phyloP scores from a whole-genome alignment of 2,329 filamentous ascomycete species.

The Microdochium bolleyi region DNA sequence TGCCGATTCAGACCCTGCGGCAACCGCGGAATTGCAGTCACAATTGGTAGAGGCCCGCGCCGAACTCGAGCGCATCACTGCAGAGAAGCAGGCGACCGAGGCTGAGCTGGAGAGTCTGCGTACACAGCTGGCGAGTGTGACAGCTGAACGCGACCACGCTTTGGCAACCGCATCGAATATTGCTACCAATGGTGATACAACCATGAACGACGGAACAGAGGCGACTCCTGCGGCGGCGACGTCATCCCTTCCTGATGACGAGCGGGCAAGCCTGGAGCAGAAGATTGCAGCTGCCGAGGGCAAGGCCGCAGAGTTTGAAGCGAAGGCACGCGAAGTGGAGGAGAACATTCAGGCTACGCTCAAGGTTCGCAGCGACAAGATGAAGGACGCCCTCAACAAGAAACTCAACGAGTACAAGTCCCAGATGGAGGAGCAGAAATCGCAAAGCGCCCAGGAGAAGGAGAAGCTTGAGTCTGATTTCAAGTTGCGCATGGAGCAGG shows the following conservation, averaged over 20 bases:
- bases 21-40: slow-evolving; percentile 37
- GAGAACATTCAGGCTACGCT: slow-evolving; percentile 51
- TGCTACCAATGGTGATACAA: slow-evolving; percentile 15
- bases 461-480: slow-evolving; percentile 39
- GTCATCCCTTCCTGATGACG: slow-evolving; percentile 37
- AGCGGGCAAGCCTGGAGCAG: slow-evolving; percentile 53
- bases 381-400: slow-evolving; percentile 60
- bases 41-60: slow-evolving; percentile 41
- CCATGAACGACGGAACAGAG: slow-evolving; percentile 18
- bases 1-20: slow-evolving; percentile 27
- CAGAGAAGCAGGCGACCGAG: slow-evolving; percentile 63
- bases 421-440: slow-evolving; percentile 36
- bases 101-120: slow-evolving; percentile 48
- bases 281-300: slow-evolving; percentile 53
- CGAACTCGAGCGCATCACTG: slow-evolving; percentile 56
- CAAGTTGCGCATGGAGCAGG: slow-evolving; percentile 48
- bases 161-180: slow-evolving; percentile 28
- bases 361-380: slow-evolving; percentile 58
- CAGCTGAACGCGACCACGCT: slow-evolving; percentile 57
- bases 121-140: slow-evolving; percentile 52
- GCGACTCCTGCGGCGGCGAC: slow-evolving; percentile 9
- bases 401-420: slow-evolving; percentile 61
- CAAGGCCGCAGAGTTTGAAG: slow-evolving; percentile 56
- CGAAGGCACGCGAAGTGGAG: slow-evolving; percentile 57
- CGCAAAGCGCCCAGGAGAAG: slow-evolving; percentile 37